Evolutionary conservation across 2,329 filamentous ascomycete species (phyloP), one percentile per base, ranked within the genome.

Genomic region (Coleophoma crateriformis): DNA sequence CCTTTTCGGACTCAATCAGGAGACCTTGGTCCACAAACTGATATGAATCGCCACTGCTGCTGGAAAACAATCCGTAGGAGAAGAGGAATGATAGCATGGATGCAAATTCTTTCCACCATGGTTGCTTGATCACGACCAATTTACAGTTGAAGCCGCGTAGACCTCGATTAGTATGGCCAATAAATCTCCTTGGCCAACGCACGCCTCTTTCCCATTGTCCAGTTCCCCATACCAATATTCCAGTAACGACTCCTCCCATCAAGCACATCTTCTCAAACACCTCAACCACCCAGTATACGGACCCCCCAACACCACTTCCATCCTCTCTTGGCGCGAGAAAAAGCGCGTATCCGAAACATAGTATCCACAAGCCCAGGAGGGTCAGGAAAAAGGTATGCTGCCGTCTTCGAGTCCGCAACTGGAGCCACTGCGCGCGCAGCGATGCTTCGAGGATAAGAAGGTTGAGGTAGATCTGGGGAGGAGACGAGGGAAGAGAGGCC

Each of bases 301-400:
- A 92, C 33, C 94, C 92, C 47, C 94, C 94, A 6, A 96, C 83
- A 35, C 92, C 92, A 58, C 81, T 84, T 57, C 92, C 92, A 73
- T 97, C 92, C 68, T 96, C 92, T 57, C 92, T 84, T n/a, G 91
- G 91, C n/a, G 90, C 87, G 57, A 97, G 79, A 74, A 95, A 97
- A 45, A 97, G 79, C 11, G 89, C 86, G 69, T 96, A 96, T 56
- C 84, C 84, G 70, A 96, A 97, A 61, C 87, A 86, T 54, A 81
- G 71, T 43, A 90, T 84, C 94, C 94, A 99, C 27, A 85, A 64
- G 4, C 80, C 79, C 27, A 99, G 79, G 11, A 95, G 75, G 15
- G 87, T 77, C 19, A 97, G 75, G 63, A 97, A 95, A 70, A 97
- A 95, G 2, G 90, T 91, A 68, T 99, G 92, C 61, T 96, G 89